Percentiles rank a stretch among this genome's conserved stretches.
Conservation (phyloP, 768 basidiomycete species). For the Lactifluus piperatus region DNA sequence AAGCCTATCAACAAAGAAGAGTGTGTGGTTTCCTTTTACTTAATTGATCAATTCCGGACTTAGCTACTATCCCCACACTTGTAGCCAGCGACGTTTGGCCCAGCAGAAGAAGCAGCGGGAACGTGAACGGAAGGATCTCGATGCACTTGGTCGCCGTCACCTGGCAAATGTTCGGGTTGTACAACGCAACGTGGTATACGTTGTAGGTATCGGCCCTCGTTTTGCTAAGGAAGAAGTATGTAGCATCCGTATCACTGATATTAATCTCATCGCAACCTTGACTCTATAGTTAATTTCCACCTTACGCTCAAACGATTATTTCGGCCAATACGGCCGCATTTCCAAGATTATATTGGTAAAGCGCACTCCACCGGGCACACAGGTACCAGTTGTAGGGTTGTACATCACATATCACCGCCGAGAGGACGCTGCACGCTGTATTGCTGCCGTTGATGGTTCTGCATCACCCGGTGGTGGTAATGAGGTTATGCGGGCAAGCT, state of each 20-base stretch:
- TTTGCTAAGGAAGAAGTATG: conserved; percentile 95
- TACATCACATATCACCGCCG: conserved; percentile 94
- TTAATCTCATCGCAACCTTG: conserved; percentile 14
- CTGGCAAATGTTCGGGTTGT: conserved; percentile 94
- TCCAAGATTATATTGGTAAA: conserved; percentile 91
- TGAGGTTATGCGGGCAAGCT: conserved; percentile 86
- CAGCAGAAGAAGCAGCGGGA: conserved; percentile 94
- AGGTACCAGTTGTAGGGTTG: conserved; percentile 75
- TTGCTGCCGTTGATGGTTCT: conserved; percentile 87
- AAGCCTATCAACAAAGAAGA: conserved; percentile 93
- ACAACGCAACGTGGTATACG: conserved; percentile 92
- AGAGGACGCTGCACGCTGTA: conserved; percentile 91
- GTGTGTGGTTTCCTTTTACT: conserved; percentile 42
- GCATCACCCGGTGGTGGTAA: conserved; percentile 83
- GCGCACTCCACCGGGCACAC: conserved; percentile 66
- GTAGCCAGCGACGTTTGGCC: conserved; percentile 86
- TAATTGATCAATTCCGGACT: conserved; percentile 1
- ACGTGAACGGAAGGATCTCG: conserved; percentile 92
- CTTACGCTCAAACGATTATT: conserved; percentile 90
- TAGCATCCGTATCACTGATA: not conserved
- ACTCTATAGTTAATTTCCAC: conserved; percentile 71
- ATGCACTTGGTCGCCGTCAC: conserved; percentile 73
- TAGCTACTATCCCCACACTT: conserved; percentile 2
- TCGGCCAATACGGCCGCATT: conserved; percentile 98
- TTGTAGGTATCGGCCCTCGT: conserved; percentile 88